Base-by-base conservation (phyloP, 2,329 filamentous ascomycete species). In the Lasiodiplodia sp. region DNA sequence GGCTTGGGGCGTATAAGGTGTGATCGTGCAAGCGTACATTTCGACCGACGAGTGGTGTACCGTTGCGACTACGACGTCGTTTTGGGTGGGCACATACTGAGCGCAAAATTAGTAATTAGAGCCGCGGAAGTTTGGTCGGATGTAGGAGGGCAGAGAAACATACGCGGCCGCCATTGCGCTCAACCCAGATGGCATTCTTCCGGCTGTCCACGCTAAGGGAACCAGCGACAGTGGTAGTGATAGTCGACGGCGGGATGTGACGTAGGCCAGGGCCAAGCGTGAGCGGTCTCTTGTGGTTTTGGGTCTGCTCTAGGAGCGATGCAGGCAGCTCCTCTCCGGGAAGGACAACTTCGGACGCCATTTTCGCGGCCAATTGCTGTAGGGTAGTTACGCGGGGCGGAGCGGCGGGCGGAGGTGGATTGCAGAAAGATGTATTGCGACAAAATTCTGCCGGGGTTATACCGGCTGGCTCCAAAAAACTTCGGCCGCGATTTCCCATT, bases 11-110 rank as follows among this genome's bases (percentile, higher is more conserved):
- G 86, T 87, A 75, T 89, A 83, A 10, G 86, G 86, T 34, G 92
- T 91, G 66, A 98, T 85, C 73, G 86, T 85, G 78, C 94, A 94
- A 79, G 92, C 90, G 85, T 92, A 97, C 77, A 88, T 87, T 74
- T 98, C 96, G 68, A 86, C 84, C 63, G 89, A 87, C 67, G 89
- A 90, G 78, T 91, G 92, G 75, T 92, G 88, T 73, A 98, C 86
- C 72, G 92, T 94, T 69, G 93, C 94, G 76, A 99, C 92, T 72
- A 98, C 90, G 58, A 97, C 88, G 79, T 99, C 96, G 76, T 91
- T 91, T n/a, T 87, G 83, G 21, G 89, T 86, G 14, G 96, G 93
- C 44, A 89, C 85, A 77, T 98, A 99, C 88, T 96, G 76, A 25
- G 52, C 34, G 12, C 18, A n/a, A 10, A 23, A 14, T 57, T 25